Evolutionary conservation across 495 filamentous ascomycete genomes (phyloP).

Genomic region (Trichocladium uniseriatum): DNA sequence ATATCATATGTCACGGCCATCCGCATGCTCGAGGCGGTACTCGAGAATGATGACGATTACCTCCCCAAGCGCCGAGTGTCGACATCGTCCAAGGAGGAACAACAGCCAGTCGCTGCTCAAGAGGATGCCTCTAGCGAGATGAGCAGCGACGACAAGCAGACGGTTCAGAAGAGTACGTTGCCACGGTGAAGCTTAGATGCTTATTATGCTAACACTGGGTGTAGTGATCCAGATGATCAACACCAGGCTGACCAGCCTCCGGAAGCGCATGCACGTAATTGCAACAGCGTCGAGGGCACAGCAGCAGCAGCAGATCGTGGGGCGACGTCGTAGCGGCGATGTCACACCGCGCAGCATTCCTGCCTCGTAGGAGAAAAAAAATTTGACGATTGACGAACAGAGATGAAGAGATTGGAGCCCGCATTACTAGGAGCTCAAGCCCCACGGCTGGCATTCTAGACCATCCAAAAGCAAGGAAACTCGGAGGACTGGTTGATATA

Average conservation of each 20-base stretch:
- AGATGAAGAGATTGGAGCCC: constrained; percentile 11
- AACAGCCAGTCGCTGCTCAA: constrained; percentile 29
- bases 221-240: constrained; percentile 42
- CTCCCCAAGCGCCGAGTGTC: constrained; percentile 33
- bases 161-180: constrained; percentile 3
- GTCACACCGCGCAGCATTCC: constrained; percentile 36
- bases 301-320: constrained; percentile 21
- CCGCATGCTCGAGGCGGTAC: constrained; percentile 83
- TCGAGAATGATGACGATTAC: constrained; percentile 77
- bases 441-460: not conserved
- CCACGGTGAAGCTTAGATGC: too few relatives aligned
- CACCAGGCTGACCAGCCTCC: constrained; percentile 29
- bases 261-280: constrained; percentile 38
- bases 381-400: constrained; percentile 15
- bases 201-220: constrained; percentile 11
- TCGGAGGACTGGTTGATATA: not conserved
- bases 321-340: constrained; percentile 39
- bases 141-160: constrained; percentile 56
- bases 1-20: constrained; percentile 89
- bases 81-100: constrained; percentile 34
- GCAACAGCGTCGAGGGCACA: constrained; percentile 33
- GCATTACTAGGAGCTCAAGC: constrained; percentile 3
- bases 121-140: constrained; percentile 50
- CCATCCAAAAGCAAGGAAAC: too few relatives aligned
- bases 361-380: constrained; percentile 18